phyloP scores from a whole-genome alignment of 805 yeast species.

The Candida glaebosa region DNA sequence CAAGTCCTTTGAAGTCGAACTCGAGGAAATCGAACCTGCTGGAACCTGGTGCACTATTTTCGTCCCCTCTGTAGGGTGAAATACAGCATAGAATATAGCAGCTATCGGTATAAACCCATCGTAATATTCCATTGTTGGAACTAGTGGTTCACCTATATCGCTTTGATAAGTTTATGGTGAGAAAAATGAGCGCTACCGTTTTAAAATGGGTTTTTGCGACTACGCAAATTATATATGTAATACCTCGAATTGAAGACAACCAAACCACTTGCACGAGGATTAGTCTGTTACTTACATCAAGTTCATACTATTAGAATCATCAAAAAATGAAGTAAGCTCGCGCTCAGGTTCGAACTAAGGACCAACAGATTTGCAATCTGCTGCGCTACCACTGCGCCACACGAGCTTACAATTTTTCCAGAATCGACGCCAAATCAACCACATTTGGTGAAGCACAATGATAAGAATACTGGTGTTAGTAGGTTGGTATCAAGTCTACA shows the following conservation, averaged over 20 bases:
- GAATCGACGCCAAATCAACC: too few species aligned
- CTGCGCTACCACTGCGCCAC: slow-evolving; percentile 50
- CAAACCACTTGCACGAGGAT: too few species aligned
- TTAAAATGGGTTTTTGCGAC: neutral
- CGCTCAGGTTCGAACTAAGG: slow-evolving; percentile 96
- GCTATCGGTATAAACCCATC: slow-evolving; percentile 85
- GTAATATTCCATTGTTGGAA: slow-evolving; percentile 32
- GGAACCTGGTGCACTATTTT: slow-evolving; percentile 91
- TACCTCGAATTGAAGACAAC: too few species aligned
- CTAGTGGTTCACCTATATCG: too few species aligned
- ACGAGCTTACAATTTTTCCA: slow-evolving; percentile 4
- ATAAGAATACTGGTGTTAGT: too few species aligned
- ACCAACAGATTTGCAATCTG: slow-evolving; percentile 99
- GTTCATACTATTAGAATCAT: neutral
- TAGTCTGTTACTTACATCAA: neutral
- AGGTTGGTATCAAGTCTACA: too few species aligned
- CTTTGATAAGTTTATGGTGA: too few species aligned
- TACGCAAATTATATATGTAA: too few species aligned
- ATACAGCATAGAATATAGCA: slow-evolving; percentile 85
- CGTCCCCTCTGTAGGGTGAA: slow-evolving; percentile 95
- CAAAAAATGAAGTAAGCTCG: slow-evolving; percentile 57
- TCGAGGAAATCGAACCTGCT: slow-evolving; percentile 54
- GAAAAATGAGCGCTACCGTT: neutral
- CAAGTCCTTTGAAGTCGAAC: neutral
- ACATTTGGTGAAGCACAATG: too few species aligned